Percentiles rank a stretch among this genome's conserved stretches.
phyloP scores from a whole-genome alignment of 2,329 filamentous ascomycete species.

The Tolypocladium inflatum region DNA sequence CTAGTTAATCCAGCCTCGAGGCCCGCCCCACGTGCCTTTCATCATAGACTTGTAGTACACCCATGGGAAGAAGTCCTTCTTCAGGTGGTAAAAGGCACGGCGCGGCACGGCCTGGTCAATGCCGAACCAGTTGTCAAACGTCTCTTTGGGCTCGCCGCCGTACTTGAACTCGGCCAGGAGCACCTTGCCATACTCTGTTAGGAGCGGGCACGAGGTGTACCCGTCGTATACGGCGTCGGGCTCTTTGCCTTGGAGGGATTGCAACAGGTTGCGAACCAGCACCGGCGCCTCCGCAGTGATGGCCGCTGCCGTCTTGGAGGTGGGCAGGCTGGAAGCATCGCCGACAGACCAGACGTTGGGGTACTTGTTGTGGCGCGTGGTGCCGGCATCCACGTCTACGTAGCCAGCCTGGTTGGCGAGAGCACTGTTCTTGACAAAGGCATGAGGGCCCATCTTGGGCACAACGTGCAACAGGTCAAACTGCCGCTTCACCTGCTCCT shows the following conservation, averaged over 20 bases:
- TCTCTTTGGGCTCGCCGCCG: conserved; percentile 52
- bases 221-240: conserved; percentile 38
- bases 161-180: conserved; percentile 59
- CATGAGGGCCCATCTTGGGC: conserved; percentile 50
- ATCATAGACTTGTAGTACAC: conserved; percentile 52
- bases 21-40: conserved; percentile 51
- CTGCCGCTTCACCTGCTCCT: conserved; percentile 30
- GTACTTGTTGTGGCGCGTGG: conserved; percentile 42
- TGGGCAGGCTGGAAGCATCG: conserved; percentile 50
- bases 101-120: conserved; percentile 48
- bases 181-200: conserved; percentile 51
- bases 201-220: conserved; percentile 45
- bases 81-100: conserved; percentile 50
- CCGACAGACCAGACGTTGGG: conserved; percentile 49
- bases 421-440: conserved; percentile 41
- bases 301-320: conserved; percentile 45
- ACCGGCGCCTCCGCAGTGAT: conserved; percentile 42
- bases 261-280: conserved; percentile 38
- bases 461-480: conserved; percentile 49
- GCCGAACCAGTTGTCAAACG: conserved; percentile 43
- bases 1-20: not conserved
- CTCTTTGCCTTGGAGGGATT: conserved; percentile 32
- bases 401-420: conserved; percentile 46
- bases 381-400: conserved; percentile 47
- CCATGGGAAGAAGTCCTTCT: conserved; percentile 61